Base-by-base conservation (phyloP, 2,329 filamentous ascomycete genomes). In the Chaetomiaceae sp. region DNA sequence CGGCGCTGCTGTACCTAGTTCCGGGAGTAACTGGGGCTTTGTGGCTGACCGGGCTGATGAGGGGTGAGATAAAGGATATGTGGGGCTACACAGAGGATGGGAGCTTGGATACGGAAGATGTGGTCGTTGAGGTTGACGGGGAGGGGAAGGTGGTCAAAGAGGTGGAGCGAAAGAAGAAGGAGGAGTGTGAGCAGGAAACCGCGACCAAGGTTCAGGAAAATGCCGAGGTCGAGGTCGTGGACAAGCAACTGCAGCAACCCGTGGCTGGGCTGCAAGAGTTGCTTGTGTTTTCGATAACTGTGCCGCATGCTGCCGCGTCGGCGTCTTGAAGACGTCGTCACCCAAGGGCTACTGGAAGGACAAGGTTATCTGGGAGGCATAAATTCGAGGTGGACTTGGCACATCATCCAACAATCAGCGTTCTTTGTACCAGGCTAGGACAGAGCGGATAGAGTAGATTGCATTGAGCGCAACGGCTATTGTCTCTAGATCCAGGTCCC, bases 1-100 rank as follows among this genome's bases (percentile, higher is more conserved):
- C 92, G 0, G 92, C 94, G 7, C 76, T 99, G 29, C 74, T 99
- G 13, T 97, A 97, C 66, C 81, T 99, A 6, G 94, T 97, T 0
- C 92, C 92, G 0, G 86, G 88, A 0, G 89, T 97, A 0, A 72
- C 96, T 5, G 75, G 80, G 1, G 80, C 85, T 1, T 66, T 94
- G 1, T 95, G 89, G 86, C 69, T 83, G 3, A 94, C 87, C 2
- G 92, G 86, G 0, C 61, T 84, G 4, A 66, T 78, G 16, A 81
- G 84, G 10, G 87, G 90, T 2, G 90, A 97, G 64, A 58, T 92
- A 2, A 75, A 74, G 46, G 70, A 84, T 37, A 86, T 97, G 81
- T 95, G 88, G 86, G 74, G 75, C 2, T 97, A 91, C 65, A 90
- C 84, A 0, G 92, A 97, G 66, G 81, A 85, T 58, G 80, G 79